Conservation (phyloP, 2,329 filamentous ascomycete species). For the Fusarium irregulare region DNA sequence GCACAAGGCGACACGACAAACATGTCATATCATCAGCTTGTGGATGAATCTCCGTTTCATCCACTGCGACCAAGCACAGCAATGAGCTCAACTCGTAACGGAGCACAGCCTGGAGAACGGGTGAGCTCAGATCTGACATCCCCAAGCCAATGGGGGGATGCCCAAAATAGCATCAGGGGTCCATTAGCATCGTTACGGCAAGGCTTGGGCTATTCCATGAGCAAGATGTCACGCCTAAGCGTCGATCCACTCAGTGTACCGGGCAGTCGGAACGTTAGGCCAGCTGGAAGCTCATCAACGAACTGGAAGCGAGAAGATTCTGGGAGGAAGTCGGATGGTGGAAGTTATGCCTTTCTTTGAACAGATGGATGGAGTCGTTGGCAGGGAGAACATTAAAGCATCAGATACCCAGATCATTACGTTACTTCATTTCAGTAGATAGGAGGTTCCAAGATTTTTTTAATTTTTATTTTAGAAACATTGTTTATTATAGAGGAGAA, state of each 20-base stretch:
- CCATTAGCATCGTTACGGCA: conserved; percentile 36
- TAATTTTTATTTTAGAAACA: not conserved
- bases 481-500: not conserved
- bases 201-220: conserved; percentile 21
- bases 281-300: conserved; percentile 18
- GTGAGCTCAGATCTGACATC: conserved; percentile 38
- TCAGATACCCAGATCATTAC: conserved; percentile 25
- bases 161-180: conserved; percentile 35
- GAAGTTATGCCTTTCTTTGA: conserved; percentile 45
- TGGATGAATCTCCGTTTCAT: conserved; percentile 53
- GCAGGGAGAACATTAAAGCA: not conserved
- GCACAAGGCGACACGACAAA: conserved; percentile 45
- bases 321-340: conserved; percentile 34
- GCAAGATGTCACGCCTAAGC: conserved; percentile 24
- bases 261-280: conserved; percentile 24
- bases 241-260: conserved; percentile 25
- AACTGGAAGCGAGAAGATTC: conserved; percentile 39
- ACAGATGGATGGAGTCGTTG: not conserved
- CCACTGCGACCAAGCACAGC: conserved; percentile 50
- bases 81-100: conserved; percentile 33
- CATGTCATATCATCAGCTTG: conserved; percentile 50
- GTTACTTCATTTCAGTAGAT: not conserved
- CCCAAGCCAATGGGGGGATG: conserved; percentile 45
- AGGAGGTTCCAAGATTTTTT: not conserved
- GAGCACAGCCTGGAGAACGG: conserved; percentile 39